Evolutionary conservation across 306 rosid genomes (phyloP).

Genomic region (Trifolium subterraneum): DNA sequence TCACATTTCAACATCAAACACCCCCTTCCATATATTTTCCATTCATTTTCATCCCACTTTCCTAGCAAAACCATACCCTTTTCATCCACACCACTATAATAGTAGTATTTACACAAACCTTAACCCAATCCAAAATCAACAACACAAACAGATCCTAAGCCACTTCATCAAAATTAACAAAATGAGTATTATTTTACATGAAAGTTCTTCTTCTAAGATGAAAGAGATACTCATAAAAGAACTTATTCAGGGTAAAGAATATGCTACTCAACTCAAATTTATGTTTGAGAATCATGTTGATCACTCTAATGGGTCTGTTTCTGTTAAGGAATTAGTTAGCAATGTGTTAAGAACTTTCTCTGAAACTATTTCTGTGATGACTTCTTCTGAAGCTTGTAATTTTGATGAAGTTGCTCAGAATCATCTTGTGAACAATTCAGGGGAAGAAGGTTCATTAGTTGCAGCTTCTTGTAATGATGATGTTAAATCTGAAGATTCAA

Average conservation of each 20-base stretch:
- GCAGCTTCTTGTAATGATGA: constrained; percentile 43
- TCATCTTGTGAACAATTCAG: constrained; percentile 23
- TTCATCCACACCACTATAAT: constrained; percentile 3
- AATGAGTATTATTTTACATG: constrained; percentile 43
- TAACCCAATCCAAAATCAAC: background rate
- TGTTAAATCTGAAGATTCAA: constrained; percentile 53
- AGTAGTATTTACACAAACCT: background rate
- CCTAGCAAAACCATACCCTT: constrained; percentile 43
- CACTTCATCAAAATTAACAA: background rate
- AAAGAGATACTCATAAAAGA: constrained; percentile 29
- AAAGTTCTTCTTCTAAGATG: constrained; percentile 6
- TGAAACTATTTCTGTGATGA: constrained; percentile 51
- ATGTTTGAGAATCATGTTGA: constrained; percentile 44
- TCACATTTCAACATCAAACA: constrained; percentile 22
- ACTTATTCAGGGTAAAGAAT: constrained; percentile 52
- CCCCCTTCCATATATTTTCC: constrained; percentile 56
- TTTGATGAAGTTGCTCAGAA: background rate
- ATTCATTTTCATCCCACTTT: constrained; percentile 50
- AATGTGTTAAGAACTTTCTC: constrained; percentile 53
- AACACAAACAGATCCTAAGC: constrained; percentile 23
- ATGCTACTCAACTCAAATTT: constrained; percentile 54
- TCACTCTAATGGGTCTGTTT: constrained; percentile 25
- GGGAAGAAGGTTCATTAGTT: background rate
- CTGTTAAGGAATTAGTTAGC: constrained; percentile 46
- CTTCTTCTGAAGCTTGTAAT: constrained; percentile 14